Percentiles rank a stretch among this genome's conserved stretches.
phyloP scores from a whole-genome alignment of 345 rosid species.

The Eucalyptus paniculata region DNA sequence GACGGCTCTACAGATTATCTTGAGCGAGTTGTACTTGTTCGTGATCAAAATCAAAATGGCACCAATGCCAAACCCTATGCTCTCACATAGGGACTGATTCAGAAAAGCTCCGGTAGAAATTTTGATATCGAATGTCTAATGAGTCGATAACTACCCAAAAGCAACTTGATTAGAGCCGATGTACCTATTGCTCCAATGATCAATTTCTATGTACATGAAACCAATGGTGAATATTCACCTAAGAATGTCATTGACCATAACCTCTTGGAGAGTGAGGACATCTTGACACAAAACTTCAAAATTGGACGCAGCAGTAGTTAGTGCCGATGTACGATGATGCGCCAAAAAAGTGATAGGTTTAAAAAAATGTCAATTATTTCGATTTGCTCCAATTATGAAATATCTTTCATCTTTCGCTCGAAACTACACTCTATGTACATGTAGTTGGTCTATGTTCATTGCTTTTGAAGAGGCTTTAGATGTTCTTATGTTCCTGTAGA shows the following conservation, averaged over 20 bases:
- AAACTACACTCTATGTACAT: neutral
- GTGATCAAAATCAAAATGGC: constrained; percentile 64
- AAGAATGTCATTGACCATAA: neutral
- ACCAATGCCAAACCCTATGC: constrained; percentile 47
- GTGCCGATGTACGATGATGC: neutral
- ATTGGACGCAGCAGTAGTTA: fast-evolving
- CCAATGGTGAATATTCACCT: neutral
- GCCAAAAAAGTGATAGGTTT: neutral
- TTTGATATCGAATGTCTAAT: constrained; percentile 33
- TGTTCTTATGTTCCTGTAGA: fast-evolving
- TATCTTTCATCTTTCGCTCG: neutral
- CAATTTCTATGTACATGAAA: constrained; percentile 30
- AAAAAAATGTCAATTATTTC: neutral
- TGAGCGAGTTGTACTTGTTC: constrained; percentile 25
- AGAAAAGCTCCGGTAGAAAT: constrained; percentile 50
- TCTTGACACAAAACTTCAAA: neutral
- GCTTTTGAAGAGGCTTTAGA: neutral
- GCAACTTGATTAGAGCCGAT: constrained; percentile 29
- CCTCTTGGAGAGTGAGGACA: neutral
- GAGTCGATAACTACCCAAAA: constrained; percentile 46
- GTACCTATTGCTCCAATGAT: constrained; percentile 26
- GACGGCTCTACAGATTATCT: constrained; percentile 55
- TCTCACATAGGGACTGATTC: constrained; percentile 23
- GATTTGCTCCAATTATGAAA: neutral
- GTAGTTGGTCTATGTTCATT: neutral